Conservation (phyloP, 1,139 yeast species). For the Lodderomyces elongisporus region DNA sequence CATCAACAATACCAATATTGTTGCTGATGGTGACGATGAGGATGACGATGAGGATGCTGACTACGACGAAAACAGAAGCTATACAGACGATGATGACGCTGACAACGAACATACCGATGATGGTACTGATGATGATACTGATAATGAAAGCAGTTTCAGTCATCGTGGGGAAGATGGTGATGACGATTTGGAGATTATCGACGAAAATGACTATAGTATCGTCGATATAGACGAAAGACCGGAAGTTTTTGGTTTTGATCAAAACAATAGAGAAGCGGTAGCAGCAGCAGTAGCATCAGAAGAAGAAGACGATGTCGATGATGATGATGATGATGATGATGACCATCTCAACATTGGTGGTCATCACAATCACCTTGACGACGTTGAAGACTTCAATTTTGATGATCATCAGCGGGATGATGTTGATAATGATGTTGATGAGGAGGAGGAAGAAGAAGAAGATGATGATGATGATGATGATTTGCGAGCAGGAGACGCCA, state of each 20-base stretch:
- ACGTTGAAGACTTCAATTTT: constrained; percentile 11
- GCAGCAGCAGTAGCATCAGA: constrained; percentile 6
- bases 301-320: constrained; percentile 4
- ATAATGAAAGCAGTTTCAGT: too few species aligned
- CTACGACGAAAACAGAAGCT: neutral
- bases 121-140: constrained; percentile 4
- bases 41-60: constrained; percentile 3
- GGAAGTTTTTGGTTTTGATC: neutral
- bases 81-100: constrained; percentile 2
- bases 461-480: constrained; percentile 13
- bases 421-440: constrained; percentile 7
- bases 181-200: constrained; percentile 5
- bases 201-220: constrained; percentile 3
- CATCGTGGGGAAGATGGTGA: too few species aligned
- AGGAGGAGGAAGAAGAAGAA: constrained; percentile 9
- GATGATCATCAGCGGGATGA: too few species aligned
- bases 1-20: too few species aligned
- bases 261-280: constrained; percentile 1
- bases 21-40: constrained; percentile 2
- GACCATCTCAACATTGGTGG: constrained; percentile 7
- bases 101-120: constrained; percentile 7
- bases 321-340: constrained; percentile 7
- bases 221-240: constrained; percentile 2
- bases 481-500: constrained; percentile 8
- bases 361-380: constrained; percentile 7